Evolutionary conservation across 2,329 filamentous ascomycete genomes (phyloP).

Genomic region (Plenodomus lindquistii): DNA sequence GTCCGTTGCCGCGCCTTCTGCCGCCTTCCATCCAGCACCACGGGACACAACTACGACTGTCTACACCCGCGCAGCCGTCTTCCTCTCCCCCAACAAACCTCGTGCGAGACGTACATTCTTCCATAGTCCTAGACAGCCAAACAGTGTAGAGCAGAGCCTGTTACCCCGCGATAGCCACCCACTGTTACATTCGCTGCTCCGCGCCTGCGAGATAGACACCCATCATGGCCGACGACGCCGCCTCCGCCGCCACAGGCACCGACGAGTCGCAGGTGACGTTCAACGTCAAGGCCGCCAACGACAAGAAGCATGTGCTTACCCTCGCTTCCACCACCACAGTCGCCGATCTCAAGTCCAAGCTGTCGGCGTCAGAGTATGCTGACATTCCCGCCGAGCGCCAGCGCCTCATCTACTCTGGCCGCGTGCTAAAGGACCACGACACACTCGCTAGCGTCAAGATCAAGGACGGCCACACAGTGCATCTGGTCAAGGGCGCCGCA

Average conservation of each 20-base stretch:
- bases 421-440: constrained; percentile 94
- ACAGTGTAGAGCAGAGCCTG: background rate
- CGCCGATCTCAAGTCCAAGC: constrained; percentile 84
- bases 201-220: constrained; percentile 3
- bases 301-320: constrained; percentile 81
- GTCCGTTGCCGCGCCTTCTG: constrained; percentile 24
- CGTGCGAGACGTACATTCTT: constrained; percentile 5
- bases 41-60: background rate
- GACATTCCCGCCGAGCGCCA: constrained; percentile 86
- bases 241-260: constrained; percentile 44
- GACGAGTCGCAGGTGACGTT: constrained; percentile 84
- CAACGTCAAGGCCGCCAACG: constrained; percentile 95
- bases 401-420: constrained; percentile 94
- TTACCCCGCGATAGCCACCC: background rate
- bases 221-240: constrained; percentile 67
- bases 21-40: constrained; percentile 23
- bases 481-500: constrained; percentile 93
- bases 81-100: constrained; percentile 6
- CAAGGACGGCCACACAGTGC: constrained; percentile 92
- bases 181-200: constrained; percentile 11
- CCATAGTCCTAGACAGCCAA: background rate
- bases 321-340: constrained; percentile 77
- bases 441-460: constrained; percentile 87
- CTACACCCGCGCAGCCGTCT: constrained; percentile 3
- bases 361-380: constrained; percentile 79